A percentile compares a stretch with the other conserved stretches of the same genome.
Conservation (phyloP, 2,329 filamentous ascomycete genomes). For the Amauroascus niger region DNA sequence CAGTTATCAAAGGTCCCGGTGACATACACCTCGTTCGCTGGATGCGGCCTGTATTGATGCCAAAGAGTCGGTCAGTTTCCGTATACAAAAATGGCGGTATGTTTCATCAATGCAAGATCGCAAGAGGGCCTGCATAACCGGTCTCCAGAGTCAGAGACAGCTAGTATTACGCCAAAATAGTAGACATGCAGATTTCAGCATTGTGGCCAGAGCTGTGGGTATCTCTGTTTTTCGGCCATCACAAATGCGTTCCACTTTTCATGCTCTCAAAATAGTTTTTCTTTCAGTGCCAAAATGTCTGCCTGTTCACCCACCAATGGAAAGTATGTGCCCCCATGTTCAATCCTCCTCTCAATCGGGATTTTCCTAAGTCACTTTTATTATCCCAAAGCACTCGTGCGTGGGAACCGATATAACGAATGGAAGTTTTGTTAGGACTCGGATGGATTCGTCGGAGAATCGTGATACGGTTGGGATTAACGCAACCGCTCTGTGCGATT, state of each 20-base stretch:
- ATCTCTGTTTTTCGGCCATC: not conserved
- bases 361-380: not conserved
- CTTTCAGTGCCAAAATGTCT: not conserved
- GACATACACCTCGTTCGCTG: constrained; percentile 79
- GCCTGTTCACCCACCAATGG: constrained; percentile 13
- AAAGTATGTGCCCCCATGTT: constrained; percentile 14
- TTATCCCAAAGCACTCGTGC: not conserved
- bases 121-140: not conserved
- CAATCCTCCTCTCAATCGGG: not conserved
- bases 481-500: not conserved
- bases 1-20: constrained; percentile 95
- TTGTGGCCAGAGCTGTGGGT: not conserved
- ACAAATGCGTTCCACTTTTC: not conserved
- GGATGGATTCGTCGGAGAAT: not conserved
- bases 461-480: not conserved
- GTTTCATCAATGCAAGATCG: constrained; percentile 14
- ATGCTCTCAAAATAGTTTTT: not conserved
- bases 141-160: not conserved
- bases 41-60: constrained; percentile 57
- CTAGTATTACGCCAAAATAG: not conserved
- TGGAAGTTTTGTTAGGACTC: not conserved
- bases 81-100: not conserved
- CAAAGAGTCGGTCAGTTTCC: constrained; percentile 1
- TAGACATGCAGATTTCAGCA: not conserved
- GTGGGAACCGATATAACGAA: not conserved